Evolutionary conservation across 1,284 basidiomycete species (phyloP).

Genomic region (Paramarasmius palmivorus): DNA sequence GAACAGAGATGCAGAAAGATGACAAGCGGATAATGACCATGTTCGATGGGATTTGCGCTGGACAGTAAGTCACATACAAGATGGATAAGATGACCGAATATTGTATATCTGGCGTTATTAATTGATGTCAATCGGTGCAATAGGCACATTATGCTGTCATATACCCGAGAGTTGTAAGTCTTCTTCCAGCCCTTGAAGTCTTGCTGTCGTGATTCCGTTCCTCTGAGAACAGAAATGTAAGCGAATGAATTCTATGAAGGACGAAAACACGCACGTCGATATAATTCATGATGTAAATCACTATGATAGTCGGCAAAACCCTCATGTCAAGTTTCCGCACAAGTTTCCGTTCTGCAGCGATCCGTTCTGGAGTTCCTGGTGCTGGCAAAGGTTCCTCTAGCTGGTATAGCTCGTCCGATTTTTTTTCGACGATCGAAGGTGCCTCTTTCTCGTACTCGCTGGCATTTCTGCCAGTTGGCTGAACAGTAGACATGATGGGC

Average conservation of each 20-base stretch:
- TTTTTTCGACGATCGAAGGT: neutral
- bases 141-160: neutral
- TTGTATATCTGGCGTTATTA: conserved; percentile 53
- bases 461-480: neutral
- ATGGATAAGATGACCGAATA: conserved; percentile 61
- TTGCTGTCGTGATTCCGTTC: conserved; percentile 57
- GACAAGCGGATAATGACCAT: conserved; percentile 41
- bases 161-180: conserved; percentile 53
- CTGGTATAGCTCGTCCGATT: neutral
- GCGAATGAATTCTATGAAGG: no score
- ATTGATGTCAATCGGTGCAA: neutral
- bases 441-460: neutral
- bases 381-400: conserved; percentile 11
- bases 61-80: conserved; percentile 60
- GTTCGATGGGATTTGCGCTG: conserved; percentile 66
- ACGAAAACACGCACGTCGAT: conserved; percentile 20
- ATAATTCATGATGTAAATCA: conserved; percentile 71
- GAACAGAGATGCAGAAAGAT: neutral
- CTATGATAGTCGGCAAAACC: conserved; percentile 58
- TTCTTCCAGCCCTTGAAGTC: conserved; percentile 59
- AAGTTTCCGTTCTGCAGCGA: conserved; percentile 39
- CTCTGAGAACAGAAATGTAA: conserved; percentile 39
- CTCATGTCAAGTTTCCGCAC: conserved; percentile 60
- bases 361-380: conserved; percentile 15
- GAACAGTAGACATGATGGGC: neutral